phyloP scores from a whole-genome alignment of 495 filamentous ascomycete species.

The Apiosordaria backusii region DNA sequence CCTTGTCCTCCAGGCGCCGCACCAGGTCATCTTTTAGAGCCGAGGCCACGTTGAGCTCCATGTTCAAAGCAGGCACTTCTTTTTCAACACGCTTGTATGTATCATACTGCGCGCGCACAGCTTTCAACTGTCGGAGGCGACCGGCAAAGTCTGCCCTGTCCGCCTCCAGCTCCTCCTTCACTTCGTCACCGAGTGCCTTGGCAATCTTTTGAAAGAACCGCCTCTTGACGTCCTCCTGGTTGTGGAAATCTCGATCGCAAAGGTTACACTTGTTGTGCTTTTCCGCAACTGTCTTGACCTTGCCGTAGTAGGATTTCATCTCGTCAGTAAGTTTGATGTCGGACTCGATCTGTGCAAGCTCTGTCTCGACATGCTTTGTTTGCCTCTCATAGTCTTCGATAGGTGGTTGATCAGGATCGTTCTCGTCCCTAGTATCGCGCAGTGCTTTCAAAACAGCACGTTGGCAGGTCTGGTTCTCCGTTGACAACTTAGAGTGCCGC shows the following conservation, averaged over 20 bases:
- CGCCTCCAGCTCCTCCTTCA: constrained; percentile 50
- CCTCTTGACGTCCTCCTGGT: constrained; percentile 51
- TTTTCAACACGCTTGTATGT: constrained; percentile 62
- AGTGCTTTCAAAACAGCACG: constrained; percentile 42
- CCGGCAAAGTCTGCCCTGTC: constrained; percentile 51
- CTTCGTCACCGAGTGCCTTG: constrained; percentile 53
- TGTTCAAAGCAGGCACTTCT: constrained; percentile 67
- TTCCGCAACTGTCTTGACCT: constrained; percentile 56
- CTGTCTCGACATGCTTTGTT: constrained; percentile 50
- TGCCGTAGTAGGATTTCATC: constrained; percentile 60
- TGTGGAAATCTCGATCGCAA: constrained; percentile 62
- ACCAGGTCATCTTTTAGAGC: constrained; percentile 57
- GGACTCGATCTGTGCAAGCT: constrained; percentile 57
- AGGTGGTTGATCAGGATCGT: constrained; percentile 24
- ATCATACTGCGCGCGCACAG: constrained; percentile 65
- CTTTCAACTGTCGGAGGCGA: constrained; percentile 54
- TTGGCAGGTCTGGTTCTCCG: constrained; percentile 60
- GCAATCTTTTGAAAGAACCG: constrained; percentile 59
- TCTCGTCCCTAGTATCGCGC: constrained; percentile 30
- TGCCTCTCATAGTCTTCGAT: constrained; percentile 42
- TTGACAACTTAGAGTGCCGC: constrained; percentile 58
- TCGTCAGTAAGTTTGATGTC: constrained; percentile 61
- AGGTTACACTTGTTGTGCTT: constrained; percentile 64
- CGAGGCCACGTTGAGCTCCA: constrained; percentile 55
- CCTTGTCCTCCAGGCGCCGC: constrained; percentile 67